A percentile compares a stretch with the other conserved stretches of the same genome.
Conservation (phyloP, 1,284 basidiomycete species). For the Phenoliferia sp. region DNA sequence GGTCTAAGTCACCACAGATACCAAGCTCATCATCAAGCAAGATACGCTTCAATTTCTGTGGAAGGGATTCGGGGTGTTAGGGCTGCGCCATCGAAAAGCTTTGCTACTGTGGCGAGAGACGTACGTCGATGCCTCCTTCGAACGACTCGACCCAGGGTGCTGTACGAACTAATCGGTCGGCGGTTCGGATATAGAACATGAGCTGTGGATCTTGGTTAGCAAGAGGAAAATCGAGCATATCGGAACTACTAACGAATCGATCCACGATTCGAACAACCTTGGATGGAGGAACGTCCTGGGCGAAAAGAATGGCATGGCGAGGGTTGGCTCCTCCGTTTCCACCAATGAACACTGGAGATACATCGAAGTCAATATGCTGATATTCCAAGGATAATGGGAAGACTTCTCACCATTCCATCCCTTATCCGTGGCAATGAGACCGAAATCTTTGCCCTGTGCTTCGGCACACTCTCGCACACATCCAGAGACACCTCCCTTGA, state of each 20-base stretch:
- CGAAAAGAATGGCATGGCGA: conserved; percentile 53
- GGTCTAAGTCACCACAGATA: conserved; percentile 65
- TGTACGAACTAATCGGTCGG: conserved; percentile 55
- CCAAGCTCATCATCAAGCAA: conserved; percentile 70
- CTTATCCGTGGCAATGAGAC: conserved; percentile 70
- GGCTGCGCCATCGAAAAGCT: not conserved
- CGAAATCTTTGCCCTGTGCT: conserved; percentile 71
- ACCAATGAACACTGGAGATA: conserved; percentile 57
- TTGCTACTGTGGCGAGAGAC: conserved; percentile 10
- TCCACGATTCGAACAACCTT: conserved; percentile 63
- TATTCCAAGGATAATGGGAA: not conserved
- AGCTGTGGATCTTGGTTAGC: conserved; percentile 40
- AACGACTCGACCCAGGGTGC: conserved; percentile 70
- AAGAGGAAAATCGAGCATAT: conserved; percentile 35
- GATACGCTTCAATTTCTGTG: conserved; percentile 57
- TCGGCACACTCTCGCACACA: conserved; percentile 71
- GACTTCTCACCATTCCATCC: conserved; percentile 59
- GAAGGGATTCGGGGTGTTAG: not conserved
- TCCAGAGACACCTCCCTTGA: conserved; percentile 71
- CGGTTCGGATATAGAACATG: conserved; percentile 63
- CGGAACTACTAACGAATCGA: conserved; percentile 48
- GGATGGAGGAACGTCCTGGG: conserved; percentile 56
- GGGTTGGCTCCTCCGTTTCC: conserved; percentile 71
- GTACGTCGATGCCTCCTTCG: conserved; percentile 62
- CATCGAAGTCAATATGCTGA: not conserved